Conservation (phyloP, 345 rosid species). For the Lepidium aucheri region DNA sequence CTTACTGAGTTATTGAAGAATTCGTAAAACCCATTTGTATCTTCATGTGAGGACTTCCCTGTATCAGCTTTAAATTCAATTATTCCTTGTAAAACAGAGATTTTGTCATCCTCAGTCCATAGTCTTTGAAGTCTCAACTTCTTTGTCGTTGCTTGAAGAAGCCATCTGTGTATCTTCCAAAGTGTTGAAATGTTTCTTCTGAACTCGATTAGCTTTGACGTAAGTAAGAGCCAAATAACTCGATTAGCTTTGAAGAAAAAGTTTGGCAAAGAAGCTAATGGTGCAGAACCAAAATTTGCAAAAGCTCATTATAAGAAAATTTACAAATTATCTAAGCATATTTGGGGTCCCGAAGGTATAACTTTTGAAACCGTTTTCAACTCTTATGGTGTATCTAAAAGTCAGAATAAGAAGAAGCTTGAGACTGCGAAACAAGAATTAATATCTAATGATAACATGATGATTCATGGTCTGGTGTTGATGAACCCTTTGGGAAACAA, state of each 20-base stretch:
- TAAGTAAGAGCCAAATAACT: conserved; percentile 24
- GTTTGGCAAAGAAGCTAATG: conserved; percentile 13
- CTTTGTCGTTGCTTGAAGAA: conserved; percentile 11
- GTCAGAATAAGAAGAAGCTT: neutral
- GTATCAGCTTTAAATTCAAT: conserved; percentile 15
- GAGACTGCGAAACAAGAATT: neutral
- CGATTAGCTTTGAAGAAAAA: conserved; percentile 31
- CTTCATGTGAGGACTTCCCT: conserved; percentile 14
- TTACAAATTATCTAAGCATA: conserved; percentile 15
- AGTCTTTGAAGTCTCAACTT: conserved; percentile 17
- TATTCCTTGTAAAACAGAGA: conserved; percentile 26
- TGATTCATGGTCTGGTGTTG: neutral
- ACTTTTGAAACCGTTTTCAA: neutral
- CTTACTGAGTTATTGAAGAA: conserved; percentile 16
- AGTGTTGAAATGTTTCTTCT: too few species aligned
- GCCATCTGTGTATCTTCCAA: neutral
- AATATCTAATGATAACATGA: neutral
- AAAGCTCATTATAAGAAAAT: conserved; percentile 13
- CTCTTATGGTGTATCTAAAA: neutral
- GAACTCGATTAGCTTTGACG: conserved; percentile 17
- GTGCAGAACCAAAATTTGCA: neutral
- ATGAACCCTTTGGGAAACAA: neutral
- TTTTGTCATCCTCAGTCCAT: conserved; percentile 40
- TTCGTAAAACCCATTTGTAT: conserved; percentile 25
- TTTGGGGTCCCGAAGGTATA: conserved; percentile 26